Percentiles rank a stretch among this genome's conserved stretches.
Evolutionary conservation across 768 basidiomycete species (phyloP).

Genomic region (Pleurotus giganteus): DNA sequence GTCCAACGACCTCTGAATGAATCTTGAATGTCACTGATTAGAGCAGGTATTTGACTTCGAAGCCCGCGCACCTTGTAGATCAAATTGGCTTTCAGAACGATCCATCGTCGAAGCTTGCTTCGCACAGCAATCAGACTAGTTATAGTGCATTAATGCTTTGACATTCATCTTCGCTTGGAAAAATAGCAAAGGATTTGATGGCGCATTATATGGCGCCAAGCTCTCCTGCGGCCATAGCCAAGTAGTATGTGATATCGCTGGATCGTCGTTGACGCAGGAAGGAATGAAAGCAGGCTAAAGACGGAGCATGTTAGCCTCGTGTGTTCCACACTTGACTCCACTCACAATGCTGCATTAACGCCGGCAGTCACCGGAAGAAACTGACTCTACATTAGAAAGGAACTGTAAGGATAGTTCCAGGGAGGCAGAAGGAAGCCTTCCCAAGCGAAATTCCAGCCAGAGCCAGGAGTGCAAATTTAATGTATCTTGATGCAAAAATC

Average conservation of each 20-base stretch:
- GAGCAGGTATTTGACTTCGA: background rate
- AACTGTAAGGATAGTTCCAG: background rate
- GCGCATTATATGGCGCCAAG: slow-evolving; percentile 74
- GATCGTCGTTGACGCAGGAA: slow-evolving; percentile 75
- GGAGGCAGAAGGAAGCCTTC: slow-evolving; percentile 33
- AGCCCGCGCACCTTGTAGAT: slow-evolving; percentile 56
- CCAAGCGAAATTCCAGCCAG: slow-evolving; percentile 72
- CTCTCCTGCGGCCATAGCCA: slow-evolving; percentile 62
- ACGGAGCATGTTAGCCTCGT: background rate
- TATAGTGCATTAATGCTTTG: slow-evolving; percentile 56
- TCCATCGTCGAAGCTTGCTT: slow-evolving; percentile 65
- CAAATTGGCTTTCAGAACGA: slow-evolving; percentile 55
- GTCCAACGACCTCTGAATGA: slow-evolving; percentile 81
- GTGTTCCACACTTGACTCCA: background rate
- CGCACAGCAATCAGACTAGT: slow-evolving; percentile 72
- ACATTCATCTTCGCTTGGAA: slow-evolving; percentile 43
- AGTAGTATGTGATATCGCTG: slow-evolving; percentile 69
- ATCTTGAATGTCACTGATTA: too few relatives aligned
- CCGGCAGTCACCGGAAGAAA: slow-evolving; percentile 71
- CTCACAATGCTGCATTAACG: slow-evolving; percentile 75
- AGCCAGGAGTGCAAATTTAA: slow-evolving; percentile 48
- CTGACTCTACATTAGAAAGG: slow-evolving; percentile 41
- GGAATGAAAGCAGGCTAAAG: slow-evolving; percentile 61
- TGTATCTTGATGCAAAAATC: slow-evolving; percentile 71
- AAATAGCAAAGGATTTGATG: slow-evolving; percentile 69